Evolutionary conservation across 768 basidiomycete genomes (phyloP).

Genomic region (Collybiopsis confluens): DNA sequence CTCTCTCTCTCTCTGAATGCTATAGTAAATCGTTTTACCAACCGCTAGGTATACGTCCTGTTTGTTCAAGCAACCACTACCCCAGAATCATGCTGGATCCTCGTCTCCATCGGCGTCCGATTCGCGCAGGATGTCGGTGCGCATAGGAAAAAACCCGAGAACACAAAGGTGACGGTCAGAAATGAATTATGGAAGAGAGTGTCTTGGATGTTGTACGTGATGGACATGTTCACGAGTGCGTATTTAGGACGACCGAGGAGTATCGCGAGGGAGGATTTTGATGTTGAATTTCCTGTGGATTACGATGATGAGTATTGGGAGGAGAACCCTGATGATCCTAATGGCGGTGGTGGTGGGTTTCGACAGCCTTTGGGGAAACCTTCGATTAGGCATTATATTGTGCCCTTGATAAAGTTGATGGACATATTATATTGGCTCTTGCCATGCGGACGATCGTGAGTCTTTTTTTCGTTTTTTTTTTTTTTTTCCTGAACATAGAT

Average conservation of each 20-base stretch:
- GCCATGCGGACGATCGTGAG: conserved; percentile 50
- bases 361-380: conserved; percentile 51
- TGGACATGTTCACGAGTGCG: conserved; percentile 21
- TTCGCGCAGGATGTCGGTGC: conserved; percentile 58
- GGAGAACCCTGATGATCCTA: too few species aligned
- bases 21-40: too few species aligned
- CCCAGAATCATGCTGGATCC: conserved; percentile 47
- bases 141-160: conserved; percentile 37
- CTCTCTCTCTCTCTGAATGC: too few species aligned
- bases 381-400: conserved; percentile 40
- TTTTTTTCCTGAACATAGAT: not conserved
- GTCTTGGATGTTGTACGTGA: conserved; percentile 37
- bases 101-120: conserved; percentile 51
- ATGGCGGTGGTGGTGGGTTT: too few species aligned
- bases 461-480: too few species aligned
- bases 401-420: conserved; percentile 39
- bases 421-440: conserved; percentile 49
- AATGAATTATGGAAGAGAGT: conserved; percentile 59
- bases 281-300: conserved; percentile 57
- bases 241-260: conserved; percentile 56
- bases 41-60: conserved; percentile 37
- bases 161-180: conserved; percentile 33
- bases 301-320: conserved; percentile 71
- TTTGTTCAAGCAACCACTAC: conserved; percentile 41
- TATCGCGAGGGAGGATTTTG: conserved; percentile 59